These are phyloP conservation scores for Neocallimastix lanati DNA, from an alignment of 192 early-diverging fungal species.

Conservation along the genomic window DNA sequence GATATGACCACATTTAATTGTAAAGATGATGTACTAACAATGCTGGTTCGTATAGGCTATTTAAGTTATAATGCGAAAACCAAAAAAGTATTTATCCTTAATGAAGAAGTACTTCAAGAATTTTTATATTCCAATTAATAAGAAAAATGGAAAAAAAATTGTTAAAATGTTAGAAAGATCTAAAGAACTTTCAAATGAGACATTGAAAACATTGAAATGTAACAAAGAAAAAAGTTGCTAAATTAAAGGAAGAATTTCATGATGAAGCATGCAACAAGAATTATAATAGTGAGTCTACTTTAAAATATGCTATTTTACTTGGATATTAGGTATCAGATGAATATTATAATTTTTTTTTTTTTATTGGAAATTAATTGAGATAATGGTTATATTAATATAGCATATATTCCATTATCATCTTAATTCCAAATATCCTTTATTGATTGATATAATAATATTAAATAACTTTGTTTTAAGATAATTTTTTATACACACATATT, in stretches of 20 bases:
- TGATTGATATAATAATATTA: too few relatives aligned
- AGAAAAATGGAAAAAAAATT: neutral
- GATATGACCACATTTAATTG: neutral
- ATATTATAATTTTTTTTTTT: too few relatives aligned
- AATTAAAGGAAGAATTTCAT: neutral
- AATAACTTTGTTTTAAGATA: too few relatives aligned
- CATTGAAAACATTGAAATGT: neutral
- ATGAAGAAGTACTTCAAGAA: neutral
- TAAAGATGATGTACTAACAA: neutral
- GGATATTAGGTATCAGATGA: too few relatives aligned
- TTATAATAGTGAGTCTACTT: too few relatives aligned
- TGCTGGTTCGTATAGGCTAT: neutral
- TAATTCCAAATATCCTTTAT: too few relatives aligned
- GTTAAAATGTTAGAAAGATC: neutral
- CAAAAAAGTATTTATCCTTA: neutral
- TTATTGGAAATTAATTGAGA: too few relatives aligned
- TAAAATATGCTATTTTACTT: too few relatives aligned
- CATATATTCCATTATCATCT: too few relatives aligned
- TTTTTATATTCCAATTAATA: neutral
- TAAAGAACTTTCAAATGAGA: neutral
- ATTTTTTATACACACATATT: too few relatives aligned
- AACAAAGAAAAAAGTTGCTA: neutral
- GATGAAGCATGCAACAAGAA: neutral
- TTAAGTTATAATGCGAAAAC: neutral
- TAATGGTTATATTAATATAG: too few relatives aligned